Percentiles rank a stretch among this genome's conserved stretches.
phyloP scores from a whole-genome alignment of 1,284 basidiomycete genomes.

The Puccinia hordei region DNA sequence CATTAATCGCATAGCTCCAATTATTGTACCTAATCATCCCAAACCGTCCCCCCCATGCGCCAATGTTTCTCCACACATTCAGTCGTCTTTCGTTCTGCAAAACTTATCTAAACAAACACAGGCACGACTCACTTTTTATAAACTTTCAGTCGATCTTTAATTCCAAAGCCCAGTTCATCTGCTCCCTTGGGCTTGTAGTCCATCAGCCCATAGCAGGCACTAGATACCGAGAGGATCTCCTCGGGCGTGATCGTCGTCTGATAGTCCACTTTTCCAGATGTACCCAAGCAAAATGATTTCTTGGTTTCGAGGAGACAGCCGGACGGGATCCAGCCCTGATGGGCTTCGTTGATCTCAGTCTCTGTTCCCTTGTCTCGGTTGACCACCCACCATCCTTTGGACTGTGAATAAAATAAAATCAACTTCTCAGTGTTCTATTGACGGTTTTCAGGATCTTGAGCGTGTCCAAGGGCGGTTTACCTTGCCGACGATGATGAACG shows the following conservation, averaged over 20 bases:
- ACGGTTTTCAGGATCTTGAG: slow-evolving; percentile 71
- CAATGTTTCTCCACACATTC: not conserved
- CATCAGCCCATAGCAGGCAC: slow-evolving; percentile 90
- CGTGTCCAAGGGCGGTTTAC: not conserved
- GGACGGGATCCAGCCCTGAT: slow-evolving; percentile 61
- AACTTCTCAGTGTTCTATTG: not conserved
- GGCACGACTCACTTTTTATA: slow-evolving; percentile 69
- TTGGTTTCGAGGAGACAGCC: slow-evolving; percentile 90
- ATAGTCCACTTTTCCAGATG: slow-evolving; percentile 54
- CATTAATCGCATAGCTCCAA: slow-evolving; percentile 73
- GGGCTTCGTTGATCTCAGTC: slow-evolving; percentile 77
- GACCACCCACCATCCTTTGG: slow-evolving; percentile 98
- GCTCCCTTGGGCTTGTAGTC: slow-evolving; percentile 81
- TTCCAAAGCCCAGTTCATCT: slow-evolving; percentile 80
- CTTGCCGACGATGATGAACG: slow-evolving; percentile 51
- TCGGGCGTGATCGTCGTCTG: slow-evolving; percentile 73
- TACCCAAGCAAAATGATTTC: slow-evolving; percentile 66
- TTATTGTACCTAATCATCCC: slow-evolving; percentile 73
- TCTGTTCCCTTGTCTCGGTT: slow-evolving; percentile 76
- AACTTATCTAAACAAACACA: not conserved
- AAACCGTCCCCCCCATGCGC: not conserved
- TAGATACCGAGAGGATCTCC: slow-evolving; percentile 87
- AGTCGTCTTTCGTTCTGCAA: too few species aligned
- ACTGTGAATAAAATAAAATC: slow-evolving; percentile 62
- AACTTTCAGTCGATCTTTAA: slow-evolving; percentile 82